Base-by-base conservation (phyloP, 2,329 filamentous ascomycete genomes). In the Paramyrothecium sp. region DNA sequence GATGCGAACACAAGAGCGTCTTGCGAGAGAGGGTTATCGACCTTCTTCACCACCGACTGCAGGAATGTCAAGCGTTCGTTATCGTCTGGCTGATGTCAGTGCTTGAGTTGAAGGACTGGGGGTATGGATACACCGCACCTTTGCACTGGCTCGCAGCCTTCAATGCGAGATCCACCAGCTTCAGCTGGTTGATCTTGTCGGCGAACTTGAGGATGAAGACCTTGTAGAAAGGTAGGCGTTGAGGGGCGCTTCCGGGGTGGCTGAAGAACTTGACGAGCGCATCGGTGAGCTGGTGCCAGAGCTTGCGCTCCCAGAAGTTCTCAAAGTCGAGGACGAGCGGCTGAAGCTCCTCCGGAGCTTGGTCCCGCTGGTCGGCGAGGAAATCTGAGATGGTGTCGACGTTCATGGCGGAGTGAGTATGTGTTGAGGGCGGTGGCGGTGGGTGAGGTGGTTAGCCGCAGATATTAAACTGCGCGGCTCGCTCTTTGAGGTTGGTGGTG, bases 271-370 rank as follows among this genome's bases (percentile, higher is more conserved):
- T 84, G 66, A 97, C 81, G 56, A 99, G 85, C 54, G 89, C 82
- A 71, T 97, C 90, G 38, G 95, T 99, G 65, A 99, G 89, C 78
- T 99, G 93, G 80, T 99, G 95, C 95, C 95, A 99, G 78, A 99
- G 85, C 80, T 97, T 97, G 69, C 94, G 89, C 81, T 99, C 95
- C 95, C 95, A 99, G 71, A 88, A 91, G 73, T 96, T 92, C 81
- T 99, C 95, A 65, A 99, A 97, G 68, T 89, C 87, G 67, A 99
- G 84, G 75, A 97, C 91, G 69, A 91, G 86, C 69, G 89, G 85
- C 78, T 97, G 93, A 54, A 96, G 85, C 73, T 96, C 90, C 66
- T 92, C 90, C 54, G 92, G 90, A 69, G 92, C 91, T 73, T 88
- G 81, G 71, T 97, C 92, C 73, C 92, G 90, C 84, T 96, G 91